Percentiles rank a stretch among this genome's conserved stretches.
Conservation (phyloP, 208 protist genomes). For the Jaenimonas drosophilae region DNA sequence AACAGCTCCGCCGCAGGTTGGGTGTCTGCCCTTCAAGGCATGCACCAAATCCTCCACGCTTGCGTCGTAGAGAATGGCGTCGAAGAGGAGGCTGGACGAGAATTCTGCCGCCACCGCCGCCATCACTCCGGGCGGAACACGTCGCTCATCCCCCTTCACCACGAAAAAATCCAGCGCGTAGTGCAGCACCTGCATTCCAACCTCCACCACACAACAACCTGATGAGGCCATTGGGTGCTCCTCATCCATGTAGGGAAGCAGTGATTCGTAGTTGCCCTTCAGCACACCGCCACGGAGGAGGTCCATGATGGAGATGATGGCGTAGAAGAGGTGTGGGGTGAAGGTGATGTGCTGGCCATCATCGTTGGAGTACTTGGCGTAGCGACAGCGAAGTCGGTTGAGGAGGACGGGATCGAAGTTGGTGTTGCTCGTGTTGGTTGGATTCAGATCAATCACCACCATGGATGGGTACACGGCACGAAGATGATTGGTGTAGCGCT, state of each 20-base stretch:
- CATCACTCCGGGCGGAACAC: slow-evolving; percentile 32
- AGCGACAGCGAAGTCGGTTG: slow-evolving; percentile 69
- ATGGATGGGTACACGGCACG: slow-evolving; percentile 41
- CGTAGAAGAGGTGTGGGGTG: slow-evolving; percentile 60
- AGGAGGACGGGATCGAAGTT: slow-evolving; percentile 56
- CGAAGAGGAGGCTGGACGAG: slow-evolving; percentile 62
- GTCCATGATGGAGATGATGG: slow-evolving; percentile 43
- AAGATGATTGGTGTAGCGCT: slow-evolving; percentile 57
- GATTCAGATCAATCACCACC: slow-evolving; percentile 67
- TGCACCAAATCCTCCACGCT: slow-evolving; percentile 40
- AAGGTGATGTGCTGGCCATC: slow-evolving; percentile 30
- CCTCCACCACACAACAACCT: slow-evolving; percentile 72
- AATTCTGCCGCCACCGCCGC: slow-evolving; percentile 58
- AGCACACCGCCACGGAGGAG: slow-evolving; percentile 18
- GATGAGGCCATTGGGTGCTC: slow-evolving; percentile 36
- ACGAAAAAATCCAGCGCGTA: slow-evolving; percentile 85
- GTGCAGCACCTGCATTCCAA: slow-evolving; percentile 81
- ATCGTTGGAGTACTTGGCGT: slow-evolving; percentile 59
- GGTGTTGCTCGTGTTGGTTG: slow-evolving; percentile 30
- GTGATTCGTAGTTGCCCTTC: slow-evolving; percentile 8
- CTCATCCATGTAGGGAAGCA: slow-evolving; percentile 1
- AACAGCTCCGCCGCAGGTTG: too few species aligned
- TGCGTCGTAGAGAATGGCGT: slow-evolving; percentile 70
- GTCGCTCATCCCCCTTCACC: slow-evolving; percentile 43
- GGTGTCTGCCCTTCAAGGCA: slow-evolving; percentile 11